Base-by-base conservation (phyloP, 768 basidiomycete genomes). In the Nevesoporus exiguus region DNA sequence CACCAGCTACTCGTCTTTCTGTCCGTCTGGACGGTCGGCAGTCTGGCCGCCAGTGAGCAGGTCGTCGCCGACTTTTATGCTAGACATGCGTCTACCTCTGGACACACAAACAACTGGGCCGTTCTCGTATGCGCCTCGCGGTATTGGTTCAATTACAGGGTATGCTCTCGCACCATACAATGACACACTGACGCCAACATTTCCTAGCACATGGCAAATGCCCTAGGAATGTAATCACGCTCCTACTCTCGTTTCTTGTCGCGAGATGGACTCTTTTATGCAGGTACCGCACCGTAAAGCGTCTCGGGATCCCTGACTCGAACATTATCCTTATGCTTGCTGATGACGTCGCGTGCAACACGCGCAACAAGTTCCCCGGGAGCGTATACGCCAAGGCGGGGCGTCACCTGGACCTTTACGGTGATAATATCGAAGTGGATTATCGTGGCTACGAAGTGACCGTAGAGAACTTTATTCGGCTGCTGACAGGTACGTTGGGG, bases 271-370 rank as follows among this genome's bases (percentile, higher is more conserved):
- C 49, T 17, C 37, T 36, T 19, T 17, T 45, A 22, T 22, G 11
- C 58, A 94, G 93, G 92, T 98, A 98, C 67, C 91, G 97, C 54
- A 98, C 96, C 1, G 93, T 99, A 51, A 98, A 99, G 68, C 87
- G 95, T 7, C 82, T 99, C 10, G 97, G 97, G 14, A 97, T 99
- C 55, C 96, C 97, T 19, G 97, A 99, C 75, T 94, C 92, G 11
- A 95, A 98, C 63, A 98, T 99, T 69, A 96, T 99, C 71, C 85
- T 99, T 49, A 98, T 98, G 97, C 81, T 99, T 48, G 92, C 96
- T 7, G 97, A 99, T 69, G 97, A 98, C 67, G 90, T 82, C 2
- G 90, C 96, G 0, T 99, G 97, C 66, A 97, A 98, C 66, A 64
- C 91, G 8, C 81, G 96, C 37, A 98, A 99, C 74, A 84, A 82